Evolutionary conservation across 2,329 filamentous ascomycete species (phyloP).

Genomic region (Penicillium verrucosum): DNA sequence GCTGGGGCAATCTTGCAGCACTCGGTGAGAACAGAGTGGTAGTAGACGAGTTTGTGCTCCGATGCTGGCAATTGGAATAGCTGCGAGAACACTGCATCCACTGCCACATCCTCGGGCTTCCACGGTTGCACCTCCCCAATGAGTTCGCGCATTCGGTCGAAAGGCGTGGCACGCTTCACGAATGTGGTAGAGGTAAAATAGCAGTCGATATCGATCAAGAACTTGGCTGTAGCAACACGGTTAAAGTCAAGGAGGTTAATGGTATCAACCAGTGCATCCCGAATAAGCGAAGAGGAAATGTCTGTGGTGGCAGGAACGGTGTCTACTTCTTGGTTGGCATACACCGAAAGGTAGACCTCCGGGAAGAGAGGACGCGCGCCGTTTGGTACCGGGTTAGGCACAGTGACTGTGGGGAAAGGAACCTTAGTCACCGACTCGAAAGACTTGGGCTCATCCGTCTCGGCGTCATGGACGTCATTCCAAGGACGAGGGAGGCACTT

Average conservation of each 20-base stretch:
- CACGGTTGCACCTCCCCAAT: slow-evolving; percentile 69
- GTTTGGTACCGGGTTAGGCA: slow-evolving; percentile 72
- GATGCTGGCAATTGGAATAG: slow-evolving; percentile 81
- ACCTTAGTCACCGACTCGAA: slow-evolving; percentile 65
- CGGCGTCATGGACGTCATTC: slow-evolving; percentile 38
- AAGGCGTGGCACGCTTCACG: slow-evolving; percentile 86
- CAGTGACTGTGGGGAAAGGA: slow-evolving; percentile 67
- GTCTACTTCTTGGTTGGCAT: slow-evolving; percentile 78
- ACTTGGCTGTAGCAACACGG: slow-evolving; percentile 78
- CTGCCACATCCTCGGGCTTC: slow-evolving; percentile 96
- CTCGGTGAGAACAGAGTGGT: slow-evolving; percentile 91
- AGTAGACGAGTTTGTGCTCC: slow-evolving; percentile 94
- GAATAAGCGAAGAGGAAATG: slow-evolving; percentile 77
- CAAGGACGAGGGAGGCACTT: slow-evolving; percentile 59
- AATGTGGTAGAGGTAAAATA: slow-evolving; percentile 90
- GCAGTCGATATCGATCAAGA: slow-evolving; percentile 89
- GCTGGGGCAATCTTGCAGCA: slow-evolving; percentile 93
- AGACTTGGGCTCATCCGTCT: slow-evolving; percentile 54
- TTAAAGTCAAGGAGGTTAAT: slow-evolving; percentile 95
- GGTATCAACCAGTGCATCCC: slow-evolving; percentile 83
- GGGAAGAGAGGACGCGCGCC: slow-evolving; percentile 79
- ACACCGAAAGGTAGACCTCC: slow-evolving; percentile 92
- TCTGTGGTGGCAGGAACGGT: slow-evolving; percentile 76
- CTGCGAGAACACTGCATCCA: slow-evolving; percentile 97
- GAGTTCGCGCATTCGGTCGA: slow-evolving; percentile 74